Percentiles rank a stretch among this genome's conserved stretches.
These are phyloP conservation scores for Populus nigra DNA, from an alignment of 345 rosid species.

Conservation along the genomic window DNA sequence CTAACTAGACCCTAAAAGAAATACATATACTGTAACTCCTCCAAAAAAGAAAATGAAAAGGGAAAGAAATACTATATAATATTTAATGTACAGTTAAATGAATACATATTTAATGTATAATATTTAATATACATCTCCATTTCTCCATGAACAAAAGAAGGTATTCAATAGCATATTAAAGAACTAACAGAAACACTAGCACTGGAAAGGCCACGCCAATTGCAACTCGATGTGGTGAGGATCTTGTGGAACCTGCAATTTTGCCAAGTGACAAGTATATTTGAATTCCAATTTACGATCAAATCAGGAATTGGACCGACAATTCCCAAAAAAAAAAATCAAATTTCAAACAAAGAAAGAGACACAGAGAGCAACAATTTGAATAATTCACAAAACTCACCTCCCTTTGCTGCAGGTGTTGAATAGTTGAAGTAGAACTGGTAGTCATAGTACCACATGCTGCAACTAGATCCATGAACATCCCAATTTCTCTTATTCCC, in stretches of 20 bases:
- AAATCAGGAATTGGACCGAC: no score
- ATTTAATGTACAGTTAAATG: no score
- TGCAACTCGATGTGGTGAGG: conserved; percentile 10
- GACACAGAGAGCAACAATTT: neutral
- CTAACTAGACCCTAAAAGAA: no score
- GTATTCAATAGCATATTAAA: conserved; percentile 7
- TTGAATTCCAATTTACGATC: no score
- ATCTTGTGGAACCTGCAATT: conserved; percentile 18
- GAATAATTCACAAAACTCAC: conserved; percentile 18
- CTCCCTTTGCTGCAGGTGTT: conserved; percentile 15
- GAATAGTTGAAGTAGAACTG: conserved; percentile 38
- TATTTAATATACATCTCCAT: no score
- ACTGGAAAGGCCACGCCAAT: conserved; percentile 16
- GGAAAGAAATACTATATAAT: no score
- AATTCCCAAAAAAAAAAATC: neutral
- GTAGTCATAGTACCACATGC: conserved; percentile 44
- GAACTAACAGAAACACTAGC: conserved; percentile 7
- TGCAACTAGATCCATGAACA: conserved; percentile 46
- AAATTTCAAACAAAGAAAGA: no score
- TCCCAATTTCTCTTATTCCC: conserved; percentile 48
- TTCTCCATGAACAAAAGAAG: neutral
- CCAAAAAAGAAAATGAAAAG: no score
- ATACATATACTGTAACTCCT: no score
- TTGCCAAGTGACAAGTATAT: neutral
- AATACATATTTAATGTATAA: no score